A percentile compares a stretch with the other conserved stretches of the same genome.
Evolutionary conservation across 2,329 filamentous ascomycete genomes (phyloP).

Genomic region (Aspergillus uvarum): DNA sequence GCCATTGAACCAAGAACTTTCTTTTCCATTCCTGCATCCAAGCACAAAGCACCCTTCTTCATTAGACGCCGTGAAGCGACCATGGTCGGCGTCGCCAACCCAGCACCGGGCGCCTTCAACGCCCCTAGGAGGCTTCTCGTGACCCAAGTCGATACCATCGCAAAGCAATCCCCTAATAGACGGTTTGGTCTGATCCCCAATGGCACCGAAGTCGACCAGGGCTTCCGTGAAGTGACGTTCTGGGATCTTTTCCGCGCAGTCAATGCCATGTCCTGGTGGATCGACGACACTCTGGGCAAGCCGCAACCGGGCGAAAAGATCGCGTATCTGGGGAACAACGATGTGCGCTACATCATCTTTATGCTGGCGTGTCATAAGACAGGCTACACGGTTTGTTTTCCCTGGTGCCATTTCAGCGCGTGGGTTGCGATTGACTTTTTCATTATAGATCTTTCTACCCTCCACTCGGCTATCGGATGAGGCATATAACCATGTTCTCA

Average conservation of each 20-base stretch:
- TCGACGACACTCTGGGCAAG: too few relatives aligned
- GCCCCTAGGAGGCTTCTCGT: not conserved
- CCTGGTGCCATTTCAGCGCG: too few relatives aligned
- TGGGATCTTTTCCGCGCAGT: slow-evolving; percentile 19
- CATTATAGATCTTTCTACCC: not conserved
- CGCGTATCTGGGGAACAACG: slow-evolving; percentile 25
- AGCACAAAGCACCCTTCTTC: too few relatives aligned
- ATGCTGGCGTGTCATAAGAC: slow-evolving; percentile 13
- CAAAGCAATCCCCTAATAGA: not conserved
- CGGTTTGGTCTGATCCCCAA: not conserved
- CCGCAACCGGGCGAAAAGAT: slow-evolving; percentile 12
- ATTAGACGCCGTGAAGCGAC: too few relatives aligned
- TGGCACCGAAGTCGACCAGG: slow-evolving; percentile 11
- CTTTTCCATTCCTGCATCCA: slow-evolving; percentile 42
- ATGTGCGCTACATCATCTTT: slow-evolving; percentile 26
- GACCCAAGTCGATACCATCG: not conserved
- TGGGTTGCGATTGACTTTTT: too few relatives aligned
- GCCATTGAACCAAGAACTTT: too few relatives aligned
- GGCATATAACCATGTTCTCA: not conserved
- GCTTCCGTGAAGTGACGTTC: slow-evolving; percentile 20
- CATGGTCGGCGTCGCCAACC: not conserved
- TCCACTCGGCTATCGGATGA: slow-evolving; percentile 3
- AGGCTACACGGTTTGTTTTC: not conserved
- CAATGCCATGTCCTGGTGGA: slow-evolving; percentile 22
- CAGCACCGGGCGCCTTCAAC: not conserved